Evolutionary conservation across 306 rosid species (phyloP).

Genomic region (Dalbergia cultrata): DNA sequence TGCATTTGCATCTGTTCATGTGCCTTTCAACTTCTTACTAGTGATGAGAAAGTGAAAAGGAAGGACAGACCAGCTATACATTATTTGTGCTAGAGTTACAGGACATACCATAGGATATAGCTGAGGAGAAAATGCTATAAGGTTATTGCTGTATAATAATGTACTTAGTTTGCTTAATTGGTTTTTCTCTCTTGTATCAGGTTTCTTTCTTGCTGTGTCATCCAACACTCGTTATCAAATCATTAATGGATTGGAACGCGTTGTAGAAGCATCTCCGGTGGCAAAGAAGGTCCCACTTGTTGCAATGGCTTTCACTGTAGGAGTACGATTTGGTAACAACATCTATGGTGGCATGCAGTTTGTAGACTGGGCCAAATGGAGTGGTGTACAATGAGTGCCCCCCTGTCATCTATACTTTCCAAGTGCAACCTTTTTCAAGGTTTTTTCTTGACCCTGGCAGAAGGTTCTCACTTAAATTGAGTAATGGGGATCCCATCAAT

Average conservation of each 20-base stretch:
- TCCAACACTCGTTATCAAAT: constrained; percentile 93
- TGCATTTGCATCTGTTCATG: constrained; percentile 34
- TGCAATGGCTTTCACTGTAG: constrained; percentile 87
- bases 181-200: constrained; percentile 55
- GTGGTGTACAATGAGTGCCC: constrained; percentile 77
- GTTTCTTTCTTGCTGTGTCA: constrained; percentile 90
- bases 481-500: constrained; percentile 36
- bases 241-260: constrained; percentile 77
- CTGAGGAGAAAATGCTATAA: constrained; percentile 3
- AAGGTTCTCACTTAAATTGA: constrained; percentile 38
- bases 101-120: neutral
- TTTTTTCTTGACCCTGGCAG: constrained; percentile 22
- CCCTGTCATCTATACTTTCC: neutral
- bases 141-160: constrained; percentile 8
- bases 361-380: constrained; percentile 92
- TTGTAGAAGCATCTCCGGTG: constrained; percentile 82
- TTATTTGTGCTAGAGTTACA: neutral
- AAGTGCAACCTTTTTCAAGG: constrained; percentile 14
- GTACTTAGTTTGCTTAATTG: constrained; percentile 9
- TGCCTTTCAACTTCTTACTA: neutral
- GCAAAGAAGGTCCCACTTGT: constrained; percentile 83
- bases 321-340: constrained; percentile 88
- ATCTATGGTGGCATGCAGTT: constrained; percentile 96
- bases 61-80: constrained; percentile 9
- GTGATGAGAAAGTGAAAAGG: constrained; percentile 16